phyloP scores from a whole-genome alignment of 345 rosid species.

The Reutealis trisperma region DNA sequence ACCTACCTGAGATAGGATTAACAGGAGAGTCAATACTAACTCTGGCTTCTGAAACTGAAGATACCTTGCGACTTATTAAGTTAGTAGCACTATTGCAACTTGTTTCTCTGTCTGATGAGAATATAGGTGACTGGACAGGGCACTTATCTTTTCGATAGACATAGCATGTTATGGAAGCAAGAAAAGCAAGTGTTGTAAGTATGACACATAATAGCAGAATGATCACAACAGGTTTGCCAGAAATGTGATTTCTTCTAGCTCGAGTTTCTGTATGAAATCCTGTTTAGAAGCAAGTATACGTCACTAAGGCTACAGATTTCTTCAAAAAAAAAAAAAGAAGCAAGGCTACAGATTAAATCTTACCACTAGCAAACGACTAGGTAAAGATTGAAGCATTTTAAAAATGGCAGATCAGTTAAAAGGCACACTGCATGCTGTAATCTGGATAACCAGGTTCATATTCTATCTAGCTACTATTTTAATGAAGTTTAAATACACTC shows the following conservation, averaged over 20 bases:
- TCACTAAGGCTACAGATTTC: conserved; percentile 13
- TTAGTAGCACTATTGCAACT: conserved; percentile 79
- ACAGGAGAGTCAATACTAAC: conserved; percentile 40
- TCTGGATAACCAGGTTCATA: not conserved
- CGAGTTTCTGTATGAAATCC: conserved; percentile 43
- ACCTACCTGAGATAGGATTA: conserved; percentile 45
- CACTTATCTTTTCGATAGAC: conserved; percentile 51
- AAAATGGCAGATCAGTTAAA: not conserved
- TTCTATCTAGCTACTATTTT: not conserved
- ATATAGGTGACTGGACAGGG: conserved; percentile 43
- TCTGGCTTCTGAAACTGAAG: conserved; percentile 45
- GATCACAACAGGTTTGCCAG: conserved; percentile 58
- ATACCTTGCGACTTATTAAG: conserved; percentile 59
- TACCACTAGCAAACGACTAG: not conserved
- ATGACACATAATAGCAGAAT: conserved; percentile 57
- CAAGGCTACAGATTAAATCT: conserved; percentile 20
- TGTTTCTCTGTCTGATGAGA: conserved; percentile 66
- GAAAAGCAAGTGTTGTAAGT: conserved; percentile 66
- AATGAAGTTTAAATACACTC: not conserved
- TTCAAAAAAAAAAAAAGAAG: too few species aligned
- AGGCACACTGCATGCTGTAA: not conserved
- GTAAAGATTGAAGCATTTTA: not conserved
- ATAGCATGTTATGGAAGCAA: conserved; percentile 61
- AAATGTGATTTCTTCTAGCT: conserved; percentile 46
- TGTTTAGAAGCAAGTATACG: conserved; percentile 35